phyloP scores from a whole-genome alignment of 2,329 filamentous ascomycete species.

The Aspergillus neotritici region DNA sequence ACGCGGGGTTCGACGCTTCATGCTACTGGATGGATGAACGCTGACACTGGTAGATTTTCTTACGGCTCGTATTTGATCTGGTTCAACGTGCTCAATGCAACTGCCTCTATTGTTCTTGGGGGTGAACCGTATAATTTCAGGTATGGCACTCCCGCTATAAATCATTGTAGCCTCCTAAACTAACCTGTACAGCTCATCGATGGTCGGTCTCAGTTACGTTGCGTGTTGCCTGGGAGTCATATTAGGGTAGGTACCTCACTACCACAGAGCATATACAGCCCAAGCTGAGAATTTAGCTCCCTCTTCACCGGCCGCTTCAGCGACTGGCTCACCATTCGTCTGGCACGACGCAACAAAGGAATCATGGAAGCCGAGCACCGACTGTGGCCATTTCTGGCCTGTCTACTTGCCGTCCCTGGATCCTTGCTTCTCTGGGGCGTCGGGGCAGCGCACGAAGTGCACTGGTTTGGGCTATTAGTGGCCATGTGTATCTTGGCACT shows the following conservation, averaged over 20 bases:
- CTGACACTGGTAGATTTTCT: conserved; percentile 26
- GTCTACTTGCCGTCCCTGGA: conserved; percentile 31
- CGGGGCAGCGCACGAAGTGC: conserved; percentile 38
- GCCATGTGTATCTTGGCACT: conserved; percentile 41
- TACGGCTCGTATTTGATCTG: conserved; percentile 37
- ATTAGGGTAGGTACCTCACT: conserved; percentile 21
- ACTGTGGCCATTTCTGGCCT: conserved; percentile 35
- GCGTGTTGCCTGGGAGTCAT: conserved; percentile 32
- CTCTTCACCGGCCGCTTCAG: conserved; percentile 37
- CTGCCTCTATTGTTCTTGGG: conserved; percentile 33
- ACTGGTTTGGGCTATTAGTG: conserved; percentile 40
- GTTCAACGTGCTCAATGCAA: conserved; percentile 39
- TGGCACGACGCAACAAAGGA: conserved; percentile 37
- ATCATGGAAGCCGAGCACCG: conserved; percentile 40
- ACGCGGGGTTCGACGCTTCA: conserved; percentile 24
- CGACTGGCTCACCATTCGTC: conserved; percentile 35
- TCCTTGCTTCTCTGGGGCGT: conserved; percentile 38
- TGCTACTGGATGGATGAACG: no score
- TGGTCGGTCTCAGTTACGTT: conserved; percentile 37
- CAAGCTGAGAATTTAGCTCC: conserved; percentile 19
- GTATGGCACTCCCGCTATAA: conserved; percentile 11
- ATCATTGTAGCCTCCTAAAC: neutral
- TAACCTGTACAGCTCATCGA: conserved; percentile 28
- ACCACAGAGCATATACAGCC: neutral
- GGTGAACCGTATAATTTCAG: conserved; percentile 34